phyloP scores from a whole-genome alignment of 2,329 filamentous ascomycete species.

The Botryotinia globosa region DNA sequence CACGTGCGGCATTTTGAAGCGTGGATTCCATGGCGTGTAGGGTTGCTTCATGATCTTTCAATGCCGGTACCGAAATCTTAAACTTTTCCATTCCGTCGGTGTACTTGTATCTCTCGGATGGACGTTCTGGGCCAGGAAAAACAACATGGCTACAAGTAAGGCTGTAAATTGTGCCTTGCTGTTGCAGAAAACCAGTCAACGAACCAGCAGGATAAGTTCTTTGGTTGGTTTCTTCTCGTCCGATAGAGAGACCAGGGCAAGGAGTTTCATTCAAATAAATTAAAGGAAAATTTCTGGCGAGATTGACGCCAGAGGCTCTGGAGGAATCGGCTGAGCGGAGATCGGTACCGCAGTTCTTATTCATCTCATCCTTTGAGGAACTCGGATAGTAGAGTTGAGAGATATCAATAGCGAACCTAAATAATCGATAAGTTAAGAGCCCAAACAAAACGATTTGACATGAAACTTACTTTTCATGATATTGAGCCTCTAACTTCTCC shows the following conservation, averaged over 20 bases:
- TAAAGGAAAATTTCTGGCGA: accelerated
- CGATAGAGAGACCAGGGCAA: background rate
- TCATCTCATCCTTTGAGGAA: no score
- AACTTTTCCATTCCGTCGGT: background rate
- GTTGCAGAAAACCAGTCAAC: background rate
- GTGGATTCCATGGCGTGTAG: no score
- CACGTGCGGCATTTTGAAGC: no score
- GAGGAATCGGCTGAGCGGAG: no score
- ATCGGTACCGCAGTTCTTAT: background rate
- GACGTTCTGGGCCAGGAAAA: background rate
- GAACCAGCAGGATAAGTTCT: background rate
- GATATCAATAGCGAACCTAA: background rate
- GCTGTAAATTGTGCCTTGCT: background rate
- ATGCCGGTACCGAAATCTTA: background rate
- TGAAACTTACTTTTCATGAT: background rate
- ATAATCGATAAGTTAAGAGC: background rate
- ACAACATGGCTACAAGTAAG: background rate
- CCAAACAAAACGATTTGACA: background rate
- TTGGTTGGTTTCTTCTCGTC: background rate
- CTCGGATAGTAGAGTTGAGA: background rate
- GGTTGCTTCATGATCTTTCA: background rate
- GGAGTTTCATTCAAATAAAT: background rate
- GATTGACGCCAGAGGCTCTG: background rate
- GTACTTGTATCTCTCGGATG: background rate
- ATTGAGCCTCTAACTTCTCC: background rate